Conservation (phyloP, 805 yeast species). For the Wickerhamiella bombiphila region DNA sequence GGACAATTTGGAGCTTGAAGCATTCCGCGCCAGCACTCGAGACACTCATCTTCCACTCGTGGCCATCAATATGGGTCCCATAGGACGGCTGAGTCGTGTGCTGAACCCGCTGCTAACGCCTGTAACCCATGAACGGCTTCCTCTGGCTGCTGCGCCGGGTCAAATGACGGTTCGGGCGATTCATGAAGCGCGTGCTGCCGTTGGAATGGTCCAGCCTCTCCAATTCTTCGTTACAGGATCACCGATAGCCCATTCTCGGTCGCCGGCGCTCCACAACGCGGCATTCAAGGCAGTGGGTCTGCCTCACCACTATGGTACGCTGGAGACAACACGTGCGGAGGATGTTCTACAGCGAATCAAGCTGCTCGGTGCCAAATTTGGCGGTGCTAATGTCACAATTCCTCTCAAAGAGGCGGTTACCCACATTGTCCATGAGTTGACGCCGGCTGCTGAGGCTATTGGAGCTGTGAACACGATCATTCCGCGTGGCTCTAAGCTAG, state of each 20-base stretch:
- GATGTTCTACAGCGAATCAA: constrained; percentile 41
- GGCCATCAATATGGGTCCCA: constrained; percentile 66
- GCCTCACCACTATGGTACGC: constrained; percentile 53
- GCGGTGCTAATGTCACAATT: constrained; percentile 92
- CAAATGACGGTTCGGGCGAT: constrained; percentile 55
- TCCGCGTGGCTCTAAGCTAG: constrained; percentile 37
- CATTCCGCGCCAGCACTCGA: constrained; percentile 44
- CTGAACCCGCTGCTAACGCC: constrained; percentile 69
- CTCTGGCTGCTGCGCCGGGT: constrained; percentile 66
- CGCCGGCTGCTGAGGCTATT: constrained; percentile 64
- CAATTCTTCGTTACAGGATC: constrained; percentile 63
- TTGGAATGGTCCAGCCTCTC: constrained; percentile 50
- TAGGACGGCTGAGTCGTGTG: constrained; percentile 68
- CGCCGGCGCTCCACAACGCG: constrained; percentile 76
- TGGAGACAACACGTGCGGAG: constrained; percentile 51
- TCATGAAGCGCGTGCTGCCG: constrained; percentile 36
- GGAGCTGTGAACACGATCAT: constrained; percentile 90
- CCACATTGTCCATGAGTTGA: constrained; percentile 45
- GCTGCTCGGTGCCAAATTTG: constrained; percentile 38
- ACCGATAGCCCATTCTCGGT: constrained; percentile 76
- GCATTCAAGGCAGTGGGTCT: constrained; percentile 62
- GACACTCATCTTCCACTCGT: constrained; percentile 41
- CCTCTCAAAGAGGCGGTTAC: constrained; percentile 79
- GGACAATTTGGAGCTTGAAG: constrained; percentile 61
- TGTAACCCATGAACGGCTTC: constrained; percentile 56